These are phyloP conservation scores for Eucalyptus albens DNA, from an alignment of 345 rosid genomes.

Conservation along the genomic window DNA sequence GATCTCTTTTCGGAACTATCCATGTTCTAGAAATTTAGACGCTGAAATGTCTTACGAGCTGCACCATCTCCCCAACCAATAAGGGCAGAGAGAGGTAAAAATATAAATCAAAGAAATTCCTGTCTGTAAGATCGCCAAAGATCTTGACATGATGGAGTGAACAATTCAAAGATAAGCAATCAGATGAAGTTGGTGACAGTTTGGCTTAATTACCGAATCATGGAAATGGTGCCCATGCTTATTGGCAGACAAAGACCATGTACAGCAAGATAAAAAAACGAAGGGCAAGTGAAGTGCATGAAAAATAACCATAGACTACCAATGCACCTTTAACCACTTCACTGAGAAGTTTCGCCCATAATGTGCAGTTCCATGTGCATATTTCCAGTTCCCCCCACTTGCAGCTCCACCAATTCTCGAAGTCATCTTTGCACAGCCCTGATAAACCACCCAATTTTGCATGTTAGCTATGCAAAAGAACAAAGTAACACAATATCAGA, in stretches of 20 bases:
- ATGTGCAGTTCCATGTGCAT: constrained; percentile 97
- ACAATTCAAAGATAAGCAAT: not conserved
- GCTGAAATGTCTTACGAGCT: not conserved
- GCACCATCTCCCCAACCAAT: not conserved
- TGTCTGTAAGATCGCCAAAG: not conserved
- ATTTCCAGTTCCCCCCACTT: constrained; percentile 96
- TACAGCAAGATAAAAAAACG: not conserved
- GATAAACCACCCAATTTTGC: not conserved
- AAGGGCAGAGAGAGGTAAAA: not conserved
- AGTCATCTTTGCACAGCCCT: constrained; percentile 99
- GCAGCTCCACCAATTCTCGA: constrained; percentile 86
- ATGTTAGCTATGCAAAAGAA: not conserved
- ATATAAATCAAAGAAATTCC: not conserved
- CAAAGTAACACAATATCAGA: not conserved
- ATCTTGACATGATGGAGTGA: not conserved
- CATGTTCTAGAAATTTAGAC: not conserved
- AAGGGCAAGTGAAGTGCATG: not conserved
- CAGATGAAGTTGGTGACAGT: not conserved
- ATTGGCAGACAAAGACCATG: not conserved
- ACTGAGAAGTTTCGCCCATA: constrained; percentile 97
- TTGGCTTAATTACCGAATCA: not conserved
- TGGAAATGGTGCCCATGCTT: not conserved
- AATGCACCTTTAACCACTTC: constrained; percentile 89
- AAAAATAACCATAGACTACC: not conserved
- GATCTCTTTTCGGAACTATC: not conserved